Base-by-base conservation (phyloP, 345 rosid species). In the Excoecaria cochinchinensis region DNA sequence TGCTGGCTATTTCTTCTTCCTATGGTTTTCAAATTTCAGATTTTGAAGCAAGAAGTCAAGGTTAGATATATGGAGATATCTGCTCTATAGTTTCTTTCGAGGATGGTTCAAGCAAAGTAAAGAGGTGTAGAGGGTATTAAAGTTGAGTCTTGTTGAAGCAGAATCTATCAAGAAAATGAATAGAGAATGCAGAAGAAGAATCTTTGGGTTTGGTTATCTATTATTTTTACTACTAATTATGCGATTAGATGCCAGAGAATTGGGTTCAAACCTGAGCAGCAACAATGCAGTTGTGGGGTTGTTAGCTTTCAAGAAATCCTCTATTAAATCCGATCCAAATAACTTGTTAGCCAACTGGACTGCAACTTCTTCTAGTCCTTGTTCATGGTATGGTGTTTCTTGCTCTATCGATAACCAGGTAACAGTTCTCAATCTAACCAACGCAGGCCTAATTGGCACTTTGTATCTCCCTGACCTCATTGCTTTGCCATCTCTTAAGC, bases 351-450 rank as follows among this genome's bases (percentile, higher is more conserved):
- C 82, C 50, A 83, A 83, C 78, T 94, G 98, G 98, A 81, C 78
- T 36, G 51, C 84, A 25, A 72, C 58, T 71, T 84, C 91, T 36
- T 61, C 71, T 10, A 66, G 12, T 63, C 86, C 91, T 2, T 90
- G 97, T 50, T 81, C 85, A 7, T 90, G 97, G 97, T 74, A n/a
- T 40, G 98, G 98, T 55, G 89, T 92, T 61, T 81, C 85, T 47
- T 94, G 97, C 82, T 88, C 92, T 40, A 4, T 0, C 9, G 86
- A 76, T 46, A 87, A 91, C 74, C 79, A 76, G 8, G 89, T 90
- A 50, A 44, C 82, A 11, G 72, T 88, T 61, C 74, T 92, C 12
- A 71, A 89, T 81, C 92, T 94, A 70, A 77, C 83, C 63, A 80
- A 87, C 79, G 76, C 82, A 0, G 89, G 90, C 78, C 84, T 94